These are phyloP conservation scores for Cardamine resedifolia DNA, from an alignment of 345 rosid species.

Conservation along the genomic window DNA sequence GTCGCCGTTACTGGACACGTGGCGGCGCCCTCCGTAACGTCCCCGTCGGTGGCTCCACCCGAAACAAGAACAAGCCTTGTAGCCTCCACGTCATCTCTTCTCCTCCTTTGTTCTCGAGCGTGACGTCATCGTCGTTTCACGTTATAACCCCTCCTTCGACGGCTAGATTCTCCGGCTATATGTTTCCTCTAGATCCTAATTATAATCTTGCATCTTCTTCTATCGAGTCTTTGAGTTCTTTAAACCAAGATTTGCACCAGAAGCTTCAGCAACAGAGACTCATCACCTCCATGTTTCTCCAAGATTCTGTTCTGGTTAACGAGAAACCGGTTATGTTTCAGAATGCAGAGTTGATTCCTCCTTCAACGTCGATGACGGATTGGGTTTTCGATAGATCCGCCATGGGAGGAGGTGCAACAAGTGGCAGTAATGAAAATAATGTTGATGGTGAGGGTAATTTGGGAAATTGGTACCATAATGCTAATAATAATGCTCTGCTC, in stretches of 20 bases:
- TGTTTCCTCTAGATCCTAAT: slow-evolving; percentile 48
- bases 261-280: slow-evolving; percentile 90
- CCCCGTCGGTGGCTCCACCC: slow-evolving; percentile 82
- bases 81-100: slow-evolving; percentile 49
- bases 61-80: slow-evolving; percentile 68
- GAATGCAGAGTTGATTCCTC: slow-evolving; percentile 47
- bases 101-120: slow-evolving; percentile 36
- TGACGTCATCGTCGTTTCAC: slow-evolving; percentile 50
- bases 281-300: slow-evolving; percentile 54
- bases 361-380: slow-evolving; percentile 9
- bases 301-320: slow-evolving; percentile 36
- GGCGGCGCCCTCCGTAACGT: slow-evolving; percentile 84
- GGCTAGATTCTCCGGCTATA: slow-evolving; percentile 43
- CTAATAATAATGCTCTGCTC: slow-evolving; percentile 7
- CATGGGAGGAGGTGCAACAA: slow-evolving; percentile 10
- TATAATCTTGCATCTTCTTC: slow-evolving; percentile 54
- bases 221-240: slow-evolving; percentile 79
- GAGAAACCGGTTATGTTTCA: slow-evolving; percentile 65
- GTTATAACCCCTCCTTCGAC: slow-evolving; percentile 42
- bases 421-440: slow-evolving; percentile 26
- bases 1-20: slow-evolving; percentile 84
- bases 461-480: slow-evolving; percentile 27
- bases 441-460: slow-evolving; percentile 19
- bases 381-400: slow-evolving; percentile 28
- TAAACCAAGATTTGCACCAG: slow-evolving; percentile 93